phyloP scores from a whole-genome alignment of 2,329 filamentous ascomycete species.

The Septoria petroselini region DNA sequence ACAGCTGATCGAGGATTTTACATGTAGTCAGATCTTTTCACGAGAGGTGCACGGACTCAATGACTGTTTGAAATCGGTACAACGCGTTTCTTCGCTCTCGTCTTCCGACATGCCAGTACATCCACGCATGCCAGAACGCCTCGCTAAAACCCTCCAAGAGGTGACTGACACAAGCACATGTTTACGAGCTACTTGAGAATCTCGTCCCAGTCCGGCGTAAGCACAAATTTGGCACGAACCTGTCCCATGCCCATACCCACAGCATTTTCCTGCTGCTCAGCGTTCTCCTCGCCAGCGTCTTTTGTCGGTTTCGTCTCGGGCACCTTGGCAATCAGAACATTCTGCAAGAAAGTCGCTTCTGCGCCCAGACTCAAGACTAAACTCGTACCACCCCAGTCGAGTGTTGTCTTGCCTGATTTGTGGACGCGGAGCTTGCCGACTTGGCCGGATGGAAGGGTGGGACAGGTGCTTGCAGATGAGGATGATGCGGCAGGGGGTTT shows the following conservation, averaged over 20 bases:
- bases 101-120: no score
- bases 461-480: conserved; percentile 34
- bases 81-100: no score
- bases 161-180: no score
- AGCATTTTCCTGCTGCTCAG: conserved; percentile 23
- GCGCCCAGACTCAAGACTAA: conserved; percentile 58
- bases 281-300: conserved; percentile 13
- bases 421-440: conserved; percentile 63
- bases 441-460: conserved; percentile 50
- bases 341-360: conserved; percentile 58
- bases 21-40: no score
- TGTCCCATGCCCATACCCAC: conserved; percentile 57
- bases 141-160: background rate
- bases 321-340: conserved; percentile 49
- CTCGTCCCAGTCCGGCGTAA: conserved; percentile 59
- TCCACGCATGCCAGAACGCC: no score
- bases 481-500: conserved; percentile 6
- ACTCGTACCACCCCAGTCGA: conserved; percentile 62
- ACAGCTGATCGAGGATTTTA: no score
- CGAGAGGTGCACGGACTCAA: no score
- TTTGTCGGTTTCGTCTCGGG: conserved; percentile 31
- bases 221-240: conserved; percentile 63
- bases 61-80: no score
- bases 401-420: conserved; percentile 58
- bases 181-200: conserved; percentile 41